phyloP scores from a whole-genome alignment of 2,329 filamentous ascomycete genomes.

The Sclerotinia glacialis region DNA sequence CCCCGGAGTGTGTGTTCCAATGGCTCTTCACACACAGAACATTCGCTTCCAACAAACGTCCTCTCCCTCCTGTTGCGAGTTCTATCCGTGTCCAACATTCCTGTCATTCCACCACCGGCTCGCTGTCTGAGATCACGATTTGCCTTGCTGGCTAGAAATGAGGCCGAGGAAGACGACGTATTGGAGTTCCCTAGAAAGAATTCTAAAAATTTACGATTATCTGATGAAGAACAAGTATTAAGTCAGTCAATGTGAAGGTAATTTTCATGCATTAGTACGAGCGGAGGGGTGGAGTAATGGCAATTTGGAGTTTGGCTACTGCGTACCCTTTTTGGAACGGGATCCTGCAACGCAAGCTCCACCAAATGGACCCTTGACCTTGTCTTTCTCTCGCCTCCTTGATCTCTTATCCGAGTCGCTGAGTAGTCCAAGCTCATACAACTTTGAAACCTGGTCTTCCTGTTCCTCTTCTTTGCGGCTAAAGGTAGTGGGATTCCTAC shows the following conservation, averaged over 20 bases:
- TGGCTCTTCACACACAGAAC: conserved; percentile 94
- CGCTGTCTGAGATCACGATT: conserved; percentile 32
- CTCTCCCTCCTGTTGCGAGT: conserved; percentile 79
- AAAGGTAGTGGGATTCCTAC: conserved; percentile 18
- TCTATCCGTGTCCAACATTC: conserved; percentile 71
- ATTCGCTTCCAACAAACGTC: conserved; percentile 93
- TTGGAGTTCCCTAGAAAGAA: conserved; percentile 21
- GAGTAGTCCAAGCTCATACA: conserved; percentile 40
- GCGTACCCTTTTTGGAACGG: conserved; percentile 36
- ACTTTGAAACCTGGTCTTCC: conserved; percentile 35
- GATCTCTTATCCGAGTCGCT: conserved; percentile 34
- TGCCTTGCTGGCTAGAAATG: conserved; percentile 26
- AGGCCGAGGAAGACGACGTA: conserved; percentile 21
- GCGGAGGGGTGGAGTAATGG: conserved; percentile 27
- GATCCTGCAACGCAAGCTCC: conserved; percentile 37
- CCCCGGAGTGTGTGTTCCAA: conserved; percentile 92
- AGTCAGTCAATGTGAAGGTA: conserved; percentile 24
- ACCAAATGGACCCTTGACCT: conserved; percentile 32
- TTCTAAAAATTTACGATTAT: conserved; percentile 22
- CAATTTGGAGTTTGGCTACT: conserved; percentile 28
- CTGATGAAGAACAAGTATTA: conserved; percentile 21
- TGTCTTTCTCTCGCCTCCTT: conserved; percentile 35
- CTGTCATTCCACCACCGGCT: conserved; percentile 50
- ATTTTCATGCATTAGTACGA: conserved; percentile 19
- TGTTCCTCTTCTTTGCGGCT: conserved; percentile 25